These are phyloP conservation scores for Staphylotrichum tortipilum DNA, from an alignment of 495 filamentous ascomycete genomes.

Conservation along the genomic window DNA sequence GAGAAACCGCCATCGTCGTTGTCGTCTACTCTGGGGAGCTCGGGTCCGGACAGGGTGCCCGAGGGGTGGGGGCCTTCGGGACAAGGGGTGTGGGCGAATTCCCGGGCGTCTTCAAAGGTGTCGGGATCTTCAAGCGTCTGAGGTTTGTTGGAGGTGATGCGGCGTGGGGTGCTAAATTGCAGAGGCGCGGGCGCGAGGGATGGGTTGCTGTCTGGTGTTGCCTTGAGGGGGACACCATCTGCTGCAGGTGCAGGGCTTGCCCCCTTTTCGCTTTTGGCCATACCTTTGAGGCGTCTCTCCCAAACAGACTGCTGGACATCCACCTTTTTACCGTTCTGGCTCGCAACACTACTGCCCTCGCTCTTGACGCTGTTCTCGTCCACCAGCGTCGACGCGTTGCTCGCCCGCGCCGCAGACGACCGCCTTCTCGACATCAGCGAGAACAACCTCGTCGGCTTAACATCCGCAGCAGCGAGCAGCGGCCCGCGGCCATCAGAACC, in stretches of 20 bases:
- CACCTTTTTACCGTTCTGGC: not conserved
- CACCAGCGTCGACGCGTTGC: constrained; percentile 16
- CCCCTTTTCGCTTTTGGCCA: constrained; percentile 2
- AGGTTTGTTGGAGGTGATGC: not conserved
- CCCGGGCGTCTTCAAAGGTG: constrained; percentile 16
- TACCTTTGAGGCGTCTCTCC: too few relatives aligned
- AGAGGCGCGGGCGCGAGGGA: too few relatives aligned
- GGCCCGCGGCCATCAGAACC: not conserved
- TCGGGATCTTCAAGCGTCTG: constrained; percentile 11
- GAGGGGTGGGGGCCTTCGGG: constrained; percentile 3
- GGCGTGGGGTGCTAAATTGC: too few relatives aligned
- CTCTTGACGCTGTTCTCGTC: constrained; percentile 6
- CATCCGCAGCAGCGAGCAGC: not conserved
- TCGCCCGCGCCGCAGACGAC: constrained; percentile 8
- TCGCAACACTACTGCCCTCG: not conserved
- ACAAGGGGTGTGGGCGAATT: constrained; percentile 9
- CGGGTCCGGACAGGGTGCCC: not conserved
- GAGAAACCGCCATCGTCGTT: constrained; percentile 22
- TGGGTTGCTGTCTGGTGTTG: too few relatives aligned
- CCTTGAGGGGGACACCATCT: not conserved
- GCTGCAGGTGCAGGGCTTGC: not conserved
- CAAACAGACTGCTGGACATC: not conserved
- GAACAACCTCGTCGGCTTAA: constrained; percentile 12
- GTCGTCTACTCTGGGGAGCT: constrained; percentile 10
- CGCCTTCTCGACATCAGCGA: constrained; percentile 9